These are phyloP conservation scores for Chlamydomonas sphaeroides DNA, from an alignment of 139 green algal species.

Conservation along the genomic window DNA sequence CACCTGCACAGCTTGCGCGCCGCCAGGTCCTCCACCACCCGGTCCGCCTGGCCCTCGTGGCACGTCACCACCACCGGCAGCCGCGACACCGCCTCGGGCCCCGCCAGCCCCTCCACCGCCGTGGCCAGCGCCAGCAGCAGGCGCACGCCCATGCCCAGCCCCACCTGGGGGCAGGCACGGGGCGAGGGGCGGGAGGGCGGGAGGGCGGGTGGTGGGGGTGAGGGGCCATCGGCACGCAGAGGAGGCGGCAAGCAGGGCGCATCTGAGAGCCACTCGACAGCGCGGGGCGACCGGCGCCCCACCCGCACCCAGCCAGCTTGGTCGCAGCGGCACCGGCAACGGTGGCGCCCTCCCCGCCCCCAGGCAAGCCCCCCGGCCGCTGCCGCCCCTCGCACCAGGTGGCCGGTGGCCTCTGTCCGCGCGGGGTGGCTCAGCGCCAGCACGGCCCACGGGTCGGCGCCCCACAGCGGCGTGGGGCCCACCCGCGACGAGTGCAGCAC, in stretches of 20 bases:
- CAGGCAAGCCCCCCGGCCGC: too few species aligned
- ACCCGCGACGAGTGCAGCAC: neutral
- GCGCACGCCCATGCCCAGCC: slow-evolving; percentile 31
- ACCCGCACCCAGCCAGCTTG: too few species aligned
- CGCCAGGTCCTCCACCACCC: slow-evolving; percentile 7
- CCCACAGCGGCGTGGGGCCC: slow-evolving; percentile 12
- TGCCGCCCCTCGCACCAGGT: too few species aligned
- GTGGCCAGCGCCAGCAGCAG: slow-evolving; percentile 30
- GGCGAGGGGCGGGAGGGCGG: too few species aligned
- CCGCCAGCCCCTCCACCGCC: slow-evolving; percentile 23
- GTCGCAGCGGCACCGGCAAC: too few species aligned
- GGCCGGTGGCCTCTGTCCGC: slow-evolving; percentile 8
- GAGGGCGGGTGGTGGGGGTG: too few species aligned
- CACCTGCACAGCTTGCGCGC: slow-evolving; percentile 32
- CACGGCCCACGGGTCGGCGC: slow-evolving; percentile 23
- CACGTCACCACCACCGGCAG: slow-evolving; percentile 19
- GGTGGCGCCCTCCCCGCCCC: too few species aligned
- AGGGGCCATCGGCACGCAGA: too few species aligned
- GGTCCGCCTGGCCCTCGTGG: slow-evolving; percentile 9
- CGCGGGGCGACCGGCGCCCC: too few species aligned
- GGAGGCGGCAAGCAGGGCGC: too few species aligned
- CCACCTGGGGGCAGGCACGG: too few species aligned
- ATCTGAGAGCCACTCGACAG: too few species aligned
- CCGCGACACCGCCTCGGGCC: slow-evolving; percentile 4
- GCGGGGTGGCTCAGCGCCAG: slow-evolving; percentile 18